phyloP scores from a whole-genome alignment of 306 rosid genomes.

The Vigna angularis region DNA sequence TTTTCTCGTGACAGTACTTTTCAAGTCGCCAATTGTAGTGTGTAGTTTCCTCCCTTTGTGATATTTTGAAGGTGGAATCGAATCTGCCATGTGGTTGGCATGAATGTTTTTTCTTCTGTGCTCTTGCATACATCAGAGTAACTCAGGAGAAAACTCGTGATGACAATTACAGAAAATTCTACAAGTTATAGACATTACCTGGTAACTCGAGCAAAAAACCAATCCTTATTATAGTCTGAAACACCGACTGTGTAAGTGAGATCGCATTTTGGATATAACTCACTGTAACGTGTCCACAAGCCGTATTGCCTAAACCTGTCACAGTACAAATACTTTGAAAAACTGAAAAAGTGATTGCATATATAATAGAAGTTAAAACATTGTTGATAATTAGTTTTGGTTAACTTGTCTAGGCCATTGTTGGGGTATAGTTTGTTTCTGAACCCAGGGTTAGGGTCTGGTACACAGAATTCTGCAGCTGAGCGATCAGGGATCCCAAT shows the following conservation, averaged over 20 bases:
- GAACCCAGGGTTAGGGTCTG: conserved; percentile 61
- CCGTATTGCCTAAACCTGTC: conserved; percentile 76
- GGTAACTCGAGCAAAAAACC: conserved; percentile 75
- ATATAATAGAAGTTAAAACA: neutral
- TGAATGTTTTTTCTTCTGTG: conserved; percentile 33
- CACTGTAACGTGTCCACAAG: conserved; percentile 66
- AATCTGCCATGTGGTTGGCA: conserved; percentile 77
- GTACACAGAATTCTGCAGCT: conserved; percentile 71
- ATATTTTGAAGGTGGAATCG: conserved; percentile 49
- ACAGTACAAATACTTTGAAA: conserved; percentile 8
- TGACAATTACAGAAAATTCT: neutral
- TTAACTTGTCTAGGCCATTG: conserved; percentile 42
- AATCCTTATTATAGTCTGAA: conserved; percentile 44
- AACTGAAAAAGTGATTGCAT: no score
- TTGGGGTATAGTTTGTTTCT: conserved; percentile 48
- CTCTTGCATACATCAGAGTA: conserved; percentile 43
- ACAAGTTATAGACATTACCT: conserved; percentile 33
- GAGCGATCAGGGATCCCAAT: conserved; percentile 88
- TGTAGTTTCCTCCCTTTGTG: conserved; percentile 51
- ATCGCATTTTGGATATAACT: conserved; percentile 56
- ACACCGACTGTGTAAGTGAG: conserved; percentile 54
- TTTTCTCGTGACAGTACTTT: no score
- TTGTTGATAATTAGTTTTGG: neutral
- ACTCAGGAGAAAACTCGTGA: neutral
- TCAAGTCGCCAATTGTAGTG: conserved; percentile 72